Conservation (phyloP, 2,329 filamentous ascomycete genomes). For the Nemania abortiva region DNA sequence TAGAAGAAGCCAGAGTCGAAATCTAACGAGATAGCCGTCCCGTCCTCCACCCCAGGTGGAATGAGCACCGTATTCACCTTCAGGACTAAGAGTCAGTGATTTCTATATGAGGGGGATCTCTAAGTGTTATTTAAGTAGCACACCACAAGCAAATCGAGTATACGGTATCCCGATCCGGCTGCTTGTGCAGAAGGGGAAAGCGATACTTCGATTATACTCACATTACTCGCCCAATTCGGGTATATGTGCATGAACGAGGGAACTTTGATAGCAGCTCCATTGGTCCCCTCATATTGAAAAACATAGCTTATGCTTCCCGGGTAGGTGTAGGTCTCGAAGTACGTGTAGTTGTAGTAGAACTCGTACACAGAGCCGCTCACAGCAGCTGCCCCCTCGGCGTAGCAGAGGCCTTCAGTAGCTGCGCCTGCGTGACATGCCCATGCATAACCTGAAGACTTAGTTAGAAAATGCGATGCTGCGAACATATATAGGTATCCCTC, state of each 20-base stretch:
- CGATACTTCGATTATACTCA: constrained; percentile 5
- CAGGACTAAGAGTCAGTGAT: neutral
- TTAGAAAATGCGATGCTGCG: neutral
- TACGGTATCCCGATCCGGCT: neutral
- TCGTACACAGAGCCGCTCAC: constrained; percentile 31
- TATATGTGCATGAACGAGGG: constrained; percentile 31
- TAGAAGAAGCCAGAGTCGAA: constrained; percentile 30
- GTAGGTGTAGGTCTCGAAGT: constrained; percentile 2
- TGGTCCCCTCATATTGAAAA: constrained; percentile 8
- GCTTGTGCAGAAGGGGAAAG: neutral
- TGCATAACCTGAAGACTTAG: constrained; percentile 20
- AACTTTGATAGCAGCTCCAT: constrained; percentile 12
- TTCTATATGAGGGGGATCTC: neutral
- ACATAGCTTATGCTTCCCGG: constrained; percentile 34
- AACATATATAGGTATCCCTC: neutral
- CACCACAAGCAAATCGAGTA: neutral
- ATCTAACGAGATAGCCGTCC: constrained; percentile 27
- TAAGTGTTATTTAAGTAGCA: neutral
- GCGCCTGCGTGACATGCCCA: constrained; percentile 34
- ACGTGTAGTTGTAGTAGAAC: constrained; percentile 40
- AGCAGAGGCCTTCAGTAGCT: constrained; percentile 34
- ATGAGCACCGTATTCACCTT: constrained; percentile 31
- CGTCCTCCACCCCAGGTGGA: constrained; percentile 15
- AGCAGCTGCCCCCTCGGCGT: neutral
- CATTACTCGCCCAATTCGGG: constrained; percentile 35